phyloP scores from a whole-genome alignment of 371 early-diverging fungal species.

The Lichtheimia ramosa region DNA sequence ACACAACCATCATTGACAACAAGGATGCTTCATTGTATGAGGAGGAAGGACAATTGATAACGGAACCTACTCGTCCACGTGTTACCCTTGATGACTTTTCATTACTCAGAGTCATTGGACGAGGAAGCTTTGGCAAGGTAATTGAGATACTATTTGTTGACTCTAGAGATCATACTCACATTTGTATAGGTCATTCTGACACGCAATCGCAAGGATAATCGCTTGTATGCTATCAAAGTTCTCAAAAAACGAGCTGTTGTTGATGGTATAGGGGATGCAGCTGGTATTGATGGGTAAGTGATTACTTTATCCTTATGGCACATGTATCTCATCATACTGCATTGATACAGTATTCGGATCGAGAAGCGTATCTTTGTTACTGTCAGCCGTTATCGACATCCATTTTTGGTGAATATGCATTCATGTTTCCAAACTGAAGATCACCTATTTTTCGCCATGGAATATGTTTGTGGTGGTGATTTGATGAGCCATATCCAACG shows the following conservation, averaged over 20 bases:
- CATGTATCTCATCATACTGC: background rate
- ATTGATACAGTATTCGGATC: constrained; percentile 61
- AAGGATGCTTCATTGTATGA: no score
- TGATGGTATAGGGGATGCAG: constrained; percentile 90
- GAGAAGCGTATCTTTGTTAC: constrained; percentile 93
- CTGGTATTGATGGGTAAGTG: constrained; percentile 81
- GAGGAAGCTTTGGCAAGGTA: constrained; percentile 98
- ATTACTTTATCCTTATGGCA: background rate
- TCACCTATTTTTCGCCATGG: constrained; percentile 97
- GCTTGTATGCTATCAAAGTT: constrained; percentile 95
- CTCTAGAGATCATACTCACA: background rate
- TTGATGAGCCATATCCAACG: constrained; percentile 96
- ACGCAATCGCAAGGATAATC: constrained; percentile 76
- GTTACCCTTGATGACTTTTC: constrained; percentile 73
- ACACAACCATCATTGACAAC: no score
- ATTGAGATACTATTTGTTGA: background rate
- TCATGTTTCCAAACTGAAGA: constrained; percentile 94
- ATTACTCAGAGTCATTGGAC: constrained; percentile 92
- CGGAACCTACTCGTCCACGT: background rate
- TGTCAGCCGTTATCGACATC: constrained; percentile 86
- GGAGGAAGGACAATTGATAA: no score
- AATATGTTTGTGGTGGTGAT: constrained; percentile 98
- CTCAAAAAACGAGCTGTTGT: constrained; percentile 95
- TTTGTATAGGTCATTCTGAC: constrained; percentile 89
- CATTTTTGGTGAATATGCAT: constrained; percentile 96